These are phyloP conservation scores for Neopestalotiopsis sp. DNA, from an alignment of 2,329 filamentous ascomycete genomes.

Conservation along the genomic window DNA sequence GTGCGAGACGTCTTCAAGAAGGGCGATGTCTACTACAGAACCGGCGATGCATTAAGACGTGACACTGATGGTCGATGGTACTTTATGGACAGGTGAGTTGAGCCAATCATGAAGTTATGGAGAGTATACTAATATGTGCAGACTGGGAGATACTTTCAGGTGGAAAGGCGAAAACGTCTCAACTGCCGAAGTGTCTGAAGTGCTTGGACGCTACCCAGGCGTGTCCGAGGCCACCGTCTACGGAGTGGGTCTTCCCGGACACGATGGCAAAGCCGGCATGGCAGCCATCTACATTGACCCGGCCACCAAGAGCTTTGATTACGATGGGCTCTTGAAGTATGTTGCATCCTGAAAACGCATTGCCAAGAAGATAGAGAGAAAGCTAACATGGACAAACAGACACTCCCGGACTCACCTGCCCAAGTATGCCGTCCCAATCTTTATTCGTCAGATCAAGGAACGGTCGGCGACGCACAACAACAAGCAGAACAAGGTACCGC, in stretches of 20 bases:
- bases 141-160: conserved; percentile 75
- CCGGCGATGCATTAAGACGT: conserved; percentile 69
- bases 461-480: conserved; percentile 74
- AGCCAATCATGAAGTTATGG: conserved; percentile 36
- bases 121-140: conserved; percentile 15
- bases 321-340: conserved; percentile 60
- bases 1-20: conserved; percentile 67
- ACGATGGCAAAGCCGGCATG: conserved; percentile 73
- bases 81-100: conserved; percentile 62
- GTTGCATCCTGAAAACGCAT: conserved; percentile 15
- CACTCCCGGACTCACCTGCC: conserved; percentile 67
- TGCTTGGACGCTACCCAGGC: conserved; percentile 63
- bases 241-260: conserved; percentile 67
- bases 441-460: conserved; percentile 66
- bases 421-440: conserved; percentile 77
- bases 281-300: conserved; percentile 64
- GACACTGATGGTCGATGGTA: conserved; percentile 70
- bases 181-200: conserved; percentile 70
- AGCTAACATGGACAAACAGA: conserved; percentile 30
- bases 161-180: conserved; percentile 77
- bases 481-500: conserved; percentile 79
- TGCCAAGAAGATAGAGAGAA: neutral
- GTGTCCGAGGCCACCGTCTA: conserved; percentile 74
- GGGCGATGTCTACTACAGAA: conserved; percentile 72
- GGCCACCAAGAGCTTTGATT: conserved; percentile 60